Base-by-base conservation (phyloP, 495 filamentous ascomycete species). In the Coniosporium apollinis region DNA sequence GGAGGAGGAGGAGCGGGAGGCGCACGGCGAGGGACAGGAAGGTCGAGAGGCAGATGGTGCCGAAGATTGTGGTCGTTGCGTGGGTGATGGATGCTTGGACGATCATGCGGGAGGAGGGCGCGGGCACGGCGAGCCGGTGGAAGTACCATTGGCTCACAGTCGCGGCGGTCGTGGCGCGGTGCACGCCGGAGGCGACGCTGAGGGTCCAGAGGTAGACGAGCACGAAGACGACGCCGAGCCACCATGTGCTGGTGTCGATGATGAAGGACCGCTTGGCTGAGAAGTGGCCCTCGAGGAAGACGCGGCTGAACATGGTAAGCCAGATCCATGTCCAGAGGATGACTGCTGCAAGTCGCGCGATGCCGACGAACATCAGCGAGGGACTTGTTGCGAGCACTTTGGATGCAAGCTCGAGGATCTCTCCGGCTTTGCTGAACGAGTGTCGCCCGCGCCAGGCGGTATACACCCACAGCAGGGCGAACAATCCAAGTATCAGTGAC, bases 91-190 rank as follows among this genome's bases (percentile, higher is more conserved):
- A 86, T 13, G 87, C 86, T 34, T 71, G 67, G 28, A 94, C 81
- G 32, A 96, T 73, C 33, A 80, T 74, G 31, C 68, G 65, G 0
- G 80, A 81, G 2, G 78, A 71, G 7, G 82, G 70, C 14, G 78
- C 66, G 8, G 89, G 84, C 22, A 74, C 71, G 16, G 73, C 69
- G 36, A 92, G 75, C 34, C 89, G 81, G 57, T 96, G 87, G 56
- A 96, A 97, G 53, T 97, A 97, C 89, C 89, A 97, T 54, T 97
- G 91, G 14, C 79, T 86, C 22, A 96, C 89, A 8, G 87, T 92
- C 32, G 91, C 91, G 29, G 86, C 85, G 11, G 89, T 93, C 14
- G 85, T 85, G 26, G 82, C 70, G 37, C 89, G 77, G 49, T 96
- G 87, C 15, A 96, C 67, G 20, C 84, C 84, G 19, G 78, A 70